These are phyloP conservation scores for Beta macrorhiza DNA, from an alignment of 179 eudicot species.

Conservation along the genomic window DNA sequence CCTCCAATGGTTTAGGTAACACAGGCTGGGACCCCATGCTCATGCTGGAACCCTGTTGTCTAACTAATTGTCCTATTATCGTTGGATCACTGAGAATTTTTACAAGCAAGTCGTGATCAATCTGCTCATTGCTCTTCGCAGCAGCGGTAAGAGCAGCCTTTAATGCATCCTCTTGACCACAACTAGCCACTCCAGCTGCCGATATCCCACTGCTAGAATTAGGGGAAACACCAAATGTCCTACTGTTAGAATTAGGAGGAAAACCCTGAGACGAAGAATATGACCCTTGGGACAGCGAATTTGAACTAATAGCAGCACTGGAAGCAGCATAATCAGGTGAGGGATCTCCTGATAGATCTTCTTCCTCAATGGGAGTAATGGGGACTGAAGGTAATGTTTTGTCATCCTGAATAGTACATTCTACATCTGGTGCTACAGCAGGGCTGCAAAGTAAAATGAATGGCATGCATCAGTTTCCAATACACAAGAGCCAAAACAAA, in stretches of 20 bases:
- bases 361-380: constrained; percentile 73
- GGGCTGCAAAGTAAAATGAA: constrained; percentile 49
- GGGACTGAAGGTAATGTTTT: constrained; percentile 52
- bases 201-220: constrained; percentile 26
- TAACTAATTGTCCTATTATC: constrained; percentile 44
- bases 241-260: constrained; percentile 15
- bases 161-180: constrained; percentile 41
- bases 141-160: constrained; percentile 50
- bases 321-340: constrained; percentile 26
- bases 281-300: constrained; percentile 23
- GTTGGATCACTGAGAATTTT: constrained; percentile 56
- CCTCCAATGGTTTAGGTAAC: constrained; percentile 4
- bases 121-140: constrained; percentile 41
- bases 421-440: constrained; percentile 33
- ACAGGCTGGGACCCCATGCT: constrained; percentile 18
- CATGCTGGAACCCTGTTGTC: constrained; percentile 36
- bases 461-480: constrained; percentile 10
- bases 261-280: constrained; percentile 24
- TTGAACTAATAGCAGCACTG: constrained; percentile 25
- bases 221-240: constrained; percentile 21
- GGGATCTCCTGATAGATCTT: constrained; percentile 46
- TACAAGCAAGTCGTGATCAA: constrained; percentile 60
- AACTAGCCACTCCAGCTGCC: constrained; percentile 28
- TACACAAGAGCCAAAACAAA: constrained; percentile 1
- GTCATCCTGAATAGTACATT: constrained; percentile 36